phyloP scores from a whole-genome alignment of 306 rosid species.

The Alnus glutinosa region DNA sequence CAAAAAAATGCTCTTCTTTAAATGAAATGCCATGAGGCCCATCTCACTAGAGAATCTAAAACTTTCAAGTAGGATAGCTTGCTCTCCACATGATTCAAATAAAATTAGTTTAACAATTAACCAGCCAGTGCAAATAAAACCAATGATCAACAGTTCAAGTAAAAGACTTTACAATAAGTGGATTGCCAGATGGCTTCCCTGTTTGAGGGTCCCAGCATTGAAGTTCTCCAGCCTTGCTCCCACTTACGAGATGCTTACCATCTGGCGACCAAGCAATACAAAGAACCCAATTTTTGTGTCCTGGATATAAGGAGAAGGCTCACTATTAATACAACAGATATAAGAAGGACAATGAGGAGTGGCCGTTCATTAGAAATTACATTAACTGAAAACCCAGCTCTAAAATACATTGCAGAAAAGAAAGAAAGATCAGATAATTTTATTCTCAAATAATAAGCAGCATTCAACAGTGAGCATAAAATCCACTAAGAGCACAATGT shows the following conservation, averaged over 20 bases:
- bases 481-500: neutral
- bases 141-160: slow-evolving; percentile 13
- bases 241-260: slow-evolving; percentile 90
- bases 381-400: neutral
- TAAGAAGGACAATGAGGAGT: neutral
- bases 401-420: neutral
- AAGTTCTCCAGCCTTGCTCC: slow-evolving; percentile 91
- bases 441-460: neutral
- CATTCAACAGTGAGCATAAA: neutral
- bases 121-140: neutral
- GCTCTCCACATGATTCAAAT: neutral
- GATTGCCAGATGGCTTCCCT: slow-evolving; percentile 72
- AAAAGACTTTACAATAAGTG: slow-evolving; percentile 54
- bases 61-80: neutral
- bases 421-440: neutral
- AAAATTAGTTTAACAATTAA: neutral
- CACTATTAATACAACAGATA: slow-evolving; percentile 14
- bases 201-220: slow-evolving; percentile 91
- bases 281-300: slow-evolving; percentile 95
- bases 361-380: neutral
- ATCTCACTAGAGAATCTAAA: neutral
- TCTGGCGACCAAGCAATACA: slow-evolving; percentile 96
- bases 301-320: slow-evolving; percentile 39
- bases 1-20: too few species aligned
- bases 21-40: neutral